Percentiles rank a stretch among this genome's conserved stretches.
Conservation (phyloP, 2,329 filamentous ascomycete genomes). For the Aspergillus pseudoviridinutans region DNA sequence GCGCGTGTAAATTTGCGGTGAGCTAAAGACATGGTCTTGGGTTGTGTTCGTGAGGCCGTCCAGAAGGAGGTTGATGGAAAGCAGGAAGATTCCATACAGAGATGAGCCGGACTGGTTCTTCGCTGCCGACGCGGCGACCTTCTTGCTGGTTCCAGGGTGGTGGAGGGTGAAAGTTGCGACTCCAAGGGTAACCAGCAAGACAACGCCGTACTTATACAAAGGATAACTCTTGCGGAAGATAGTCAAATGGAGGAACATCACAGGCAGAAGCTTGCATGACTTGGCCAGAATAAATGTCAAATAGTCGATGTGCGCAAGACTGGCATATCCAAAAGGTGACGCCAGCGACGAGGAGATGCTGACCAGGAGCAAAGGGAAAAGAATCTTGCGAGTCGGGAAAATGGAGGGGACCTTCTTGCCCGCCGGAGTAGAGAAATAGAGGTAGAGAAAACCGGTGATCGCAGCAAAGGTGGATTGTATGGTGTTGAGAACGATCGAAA, state of each 20-base stretch:
- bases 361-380: conserved; percentile 76
- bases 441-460: conserved; percentile 75
- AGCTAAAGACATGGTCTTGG: conserved; percentile 86
- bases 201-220: conserved; percentile 93
- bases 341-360: conserved; percentile 84
- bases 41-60: conserved; percentile 95
- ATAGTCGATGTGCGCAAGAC: conserved; percentile 91
- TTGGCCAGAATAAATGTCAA: conserved; percentile 97
- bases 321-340: conserved; percentile 93
- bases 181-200: conserved; percentile 82
- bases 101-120: conserved; percentile 63
- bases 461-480: conserved; percentile 89
- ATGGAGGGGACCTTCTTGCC: conserved; percentile 50
- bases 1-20: conserved; percentile 60
- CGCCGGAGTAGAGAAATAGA: conserved; percentile 60
- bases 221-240: conserved; percentile 87
- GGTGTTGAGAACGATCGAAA: conserved; percentile 92
- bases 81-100: conserved; percentile 66
- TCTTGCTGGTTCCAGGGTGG: conserved; percentile 59
- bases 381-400: conserved; percentile 71
- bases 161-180: conserved; percentile 95
- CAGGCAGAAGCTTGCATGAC: conserved; percentile 96
- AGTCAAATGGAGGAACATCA: conserved; percentile 94
- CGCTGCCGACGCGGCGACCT: conserved; percentile 45
- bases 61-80: conserved; percentile 87